Evolutionary conservation across 2,329 filamentous ascomycete species (phyloP).

Genomic region (Plenodomus biglobosus): DNA sequence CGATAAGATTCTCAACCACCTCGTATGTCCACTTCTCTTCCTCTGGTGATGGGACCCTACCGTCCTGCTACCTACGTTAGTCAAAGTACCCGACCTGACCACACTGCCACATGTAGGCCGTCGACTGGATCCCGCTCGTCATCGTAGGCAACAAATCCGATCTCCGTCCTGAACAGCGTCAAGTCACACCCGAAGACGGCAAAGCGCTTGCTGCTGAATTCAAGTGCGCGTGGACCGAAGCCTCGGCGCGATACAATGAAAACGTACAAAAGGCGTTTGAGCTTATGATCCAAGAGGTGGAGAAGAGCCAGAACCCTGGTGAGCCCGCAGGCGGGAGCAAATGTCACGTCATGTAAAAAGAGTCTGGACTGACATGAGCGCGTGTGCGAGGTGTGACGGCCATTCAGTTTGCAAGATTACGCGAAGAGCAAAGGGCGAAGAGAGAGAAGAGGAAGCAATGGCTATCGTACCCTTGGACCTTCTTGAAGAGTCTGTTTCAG

Average conservation of each 20-base stretch:
- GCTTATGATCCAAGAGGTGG: conserved; percentile 89
- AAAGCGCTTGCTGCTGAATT: conserved; percentile 82
- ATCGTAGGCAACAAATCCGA: conserved; percentile 98
- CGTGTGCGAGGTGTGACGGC: conserved; percentile 9
- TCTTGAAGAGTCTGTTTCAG: conserved; percentile 1
- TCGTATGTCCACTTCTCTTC: conserved; percentile 60
- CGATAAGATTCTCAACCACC: conserved; percentile 95
- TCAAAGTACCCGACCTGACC: not conserved
- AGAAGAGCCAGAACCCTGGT: conserved; percentile 87
- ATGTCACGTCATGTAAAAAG: conserved; percentile 78
- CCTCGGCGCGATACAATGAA: conserved; percentile 89
- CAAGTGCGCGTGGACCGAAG: conserved; percentile 91
- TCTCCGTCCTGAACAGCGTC: conserved; percentile 86
- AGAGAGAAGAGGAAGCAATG: not conserved
- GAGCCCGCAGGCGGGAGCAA: conserved; percentile 80
- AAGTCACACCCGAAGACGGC: conserved; percentile 84
- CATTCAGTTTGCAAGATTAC: conserved; percentile 2
- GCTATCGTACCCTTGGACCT: conserved; percentile 1
- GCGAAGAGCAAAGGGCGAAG: conserved; percentile 5
- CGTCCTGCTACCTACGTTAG: not conserved
- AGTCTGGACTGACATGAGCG: conserved; percentile 22
- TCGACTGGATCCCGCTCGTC: conserved; percentile 88
- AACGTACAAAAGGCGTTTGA: conserved; percentile 94
- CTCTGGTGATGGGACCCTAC: not conserved
- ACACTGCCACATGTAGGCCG: conserved; percentile 60